A percentile compares a stretch with the other conserved stretches of the same genome.
These are phyloP conservation scores for Priceomyces fermenticarens DNA, from an alignment of 805 yeast species.

Conservation along the genomic window DNA sequence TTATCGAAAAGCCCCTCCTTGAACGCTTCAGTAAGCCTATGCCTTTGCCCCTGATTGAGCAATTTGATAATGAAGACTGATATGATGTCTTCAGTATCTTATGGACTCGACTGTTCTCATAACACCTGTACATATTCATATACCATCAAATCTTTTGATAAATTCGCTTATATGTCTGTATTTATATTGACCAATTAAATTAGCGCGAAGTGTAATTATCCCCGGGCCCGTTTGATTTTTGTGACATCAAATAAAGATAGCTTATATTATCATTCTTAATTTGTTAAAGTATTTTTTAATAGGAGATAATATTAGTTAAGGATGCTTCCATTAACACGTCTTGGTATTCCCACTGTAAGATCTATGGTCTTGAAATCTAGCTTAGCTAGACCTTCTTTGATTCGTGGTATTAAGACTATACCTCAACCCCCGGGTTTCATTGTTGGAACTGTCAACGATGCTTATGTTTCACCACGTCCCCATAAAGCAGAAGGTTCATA, in stretches of 20 bases:
- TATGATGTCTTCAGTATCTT: slow-evolving; percentile 14
- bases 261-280: background rate
- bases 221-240: slow-evolving; percentile 10
- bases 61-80: slow-evolving; percentile 40
- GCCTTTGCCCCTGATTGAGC: slow-evolving; percentile 35
- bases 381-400: slow-evolving; percentile 16
- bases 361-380: slow-evolving; percentile 14
- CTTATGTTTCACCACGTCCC: slow-evolving; percentile 58
- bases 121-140: background rate
- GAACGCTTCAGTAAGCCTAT: slow-evolving; percentile 38
- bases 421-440: slow-evolving; percentile 74
- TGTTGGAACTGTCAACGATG: slow-evolving; percentile 71
- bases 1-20: slow-evolving; percentile 35
- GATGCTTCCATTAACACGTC: slow-evolving; percentile 27
- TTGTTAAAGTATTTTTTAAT: too few species aligned
- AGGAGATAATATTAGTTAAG: too few species aligned
- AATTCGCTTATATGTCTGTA: background rate
- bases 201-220: slow-evolving; percentile 9
- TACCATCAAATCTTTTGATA: background rate
- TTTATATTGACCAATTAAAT: slow-evolving; percentile 11
- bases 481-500: slow-evolving; percentile 61
- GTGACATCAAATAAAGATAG: slow-evolving; percentile 8
- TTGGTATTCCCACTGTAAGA: slow-evolving; percentile 22
- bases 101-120: too few species aligned
- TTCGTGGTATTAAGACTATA: slow-evolving; percentile 43